Base-by-base conservation (phyloP, 257 asterid genomes). In the Solanum chilense region DNA sequence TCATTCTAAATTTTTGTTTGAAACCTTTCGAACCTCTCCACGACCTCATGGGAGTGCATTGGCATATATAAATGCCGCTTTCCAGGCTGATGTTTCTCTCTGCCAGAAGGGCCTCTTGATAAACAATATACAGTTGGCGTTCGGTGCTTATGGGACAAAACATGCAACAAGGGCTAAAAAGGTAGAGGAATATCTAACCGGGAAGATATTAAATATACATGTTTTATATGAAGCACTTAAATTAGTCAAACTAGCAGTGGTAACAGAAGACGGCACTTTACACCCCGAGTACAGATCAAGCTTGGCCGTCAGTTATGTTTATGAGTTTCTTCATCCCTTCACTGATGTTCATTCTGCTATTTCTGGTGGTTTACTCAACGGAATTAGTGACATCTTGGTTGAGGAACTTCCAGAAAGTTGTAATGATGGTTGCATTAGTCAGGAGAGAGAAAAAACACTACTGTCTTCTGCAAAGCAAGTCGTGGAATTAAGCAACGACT, bases 11-110 rank as follows among this genome's bases (percentile, higher is more conserved):
- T 82, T 93, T 82, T 80, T 90, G 58, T 93, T 92, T 87, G 95
- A 93, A 86, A 91, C 94, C 42, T 95, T 92, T 71, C 92, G 96
- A 73, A 93, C 95, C 66, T 77, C 96, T 31, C 95, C 95, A 35
- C 88, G 96, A 85, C 98, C 94, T 56, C 88, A 93, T 85, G 98
- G 98, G 85, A 93, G 90, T 90, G 96, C 98, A 12, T 88, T 94
- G 89, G 95, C 98, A 33, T 94, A 94, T 87, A 75, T 91, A 71
- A 93, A 92, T 76, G 95, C 95, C 69, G 93, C 98, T 49, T 94
- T 94, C 91, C 89, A 91, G 86, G 94, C 93, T 58, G 94, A 91
- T 87, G 85, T 92, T 82, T 92, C 93, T 82, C 74, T 15, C 80
- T 60, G 85, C 86, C 37, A 56, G 82, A 83, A 77, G 23, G 93